Base-by-base conservation (phyloP, 139 green algal genomes). In the Yamagishiella unicocca region DNA sequence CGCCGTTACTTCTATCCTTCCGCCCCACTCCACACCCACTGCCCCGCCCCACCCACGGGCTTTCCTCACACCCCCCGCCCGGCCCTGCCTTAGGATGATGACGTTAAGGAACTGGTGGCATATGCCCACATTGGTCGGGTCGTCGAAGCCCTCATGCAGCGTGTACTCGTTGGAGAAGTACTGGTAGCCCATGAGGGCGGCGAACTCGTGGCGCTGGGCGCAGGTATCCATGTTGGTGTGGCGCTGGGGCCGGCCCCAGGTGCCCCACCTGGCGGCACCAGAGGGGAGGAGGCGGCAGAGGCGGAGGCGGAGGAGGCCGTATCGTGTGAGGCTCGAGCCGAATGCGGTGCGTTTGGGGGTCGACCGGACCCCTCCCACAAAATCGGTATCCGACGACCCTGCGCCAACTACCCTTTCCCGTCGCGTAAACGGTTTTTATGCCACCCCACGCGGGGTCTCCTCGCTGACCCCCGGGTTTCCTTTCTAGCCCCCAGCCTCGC, bases 41-140 rank as follows among this genome's bases (percentile, higher is more conserved):
- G 2, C 35, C 19, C 35, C 9, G 9, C 33, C 35, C 35, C 35
- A 9, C 67, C 10, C 35, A 7, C 67, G 35, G 35, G 2, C 46
- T 22, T 14, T 7, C 35, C 67, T 10, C 35, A 35, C 37, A 9
- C 12, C 37, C 67, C 7, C 37, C 8, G 14, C 14, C 37, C 37
- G 37, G 31, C 37, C 67, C 29, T 76, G 35, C 74, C 74, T 67
- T n/a, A 85, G 62, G 27, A 85, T 67, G 12, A 85, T 75, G 61
- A 85, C 79, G 61, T 85, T 85, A 61, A 85, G 75, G 79, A 85
- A 85, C 61, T 85, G 79, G 10, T 29, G 29, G 79, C 79, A 85
- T 4, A 62, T 25, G 29, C 79, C 61, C 61, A 85, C 79, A 9
- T 75, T 40, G 29, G 19, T 42, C 31, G 79, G 61, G 61, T 75